Evolutionary conservation across 139 green algal genomes (phyloP).

Genomic region (Micractinium conductrix): DNA sequence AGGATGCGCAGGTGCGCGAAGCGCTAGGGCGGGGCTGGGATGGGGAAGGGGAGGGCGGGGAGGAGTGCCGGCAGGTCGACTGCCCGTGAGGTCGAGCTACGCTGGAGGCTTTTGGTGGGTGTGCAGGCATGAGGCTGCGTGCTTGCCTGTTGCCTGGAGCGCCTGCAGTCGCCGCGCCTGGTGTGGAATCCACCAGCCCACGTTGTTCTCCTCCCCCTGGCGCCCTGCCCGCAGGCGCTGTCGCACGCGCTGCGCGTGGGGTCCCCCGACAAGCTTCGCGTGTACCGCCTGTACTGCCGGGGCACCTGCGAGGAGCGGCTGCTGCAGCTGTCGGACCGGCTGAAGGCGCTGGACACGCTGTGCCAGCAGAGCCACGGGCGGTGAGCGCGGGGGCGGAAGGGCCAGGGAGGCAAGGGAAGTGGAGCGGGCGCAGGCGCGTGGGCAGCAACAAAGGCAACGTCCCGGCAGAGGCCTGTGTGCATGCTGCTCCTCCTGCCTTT

Average conservation of each 20-base stretch:
- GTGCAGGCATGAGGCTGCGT: not conserved
- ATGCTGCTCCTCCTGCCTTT: too few species aligned
- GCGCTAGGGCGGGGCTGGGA: not conserved
- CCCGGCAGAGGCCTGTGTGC: too few species aligned
- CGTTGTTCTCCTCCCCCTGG: not conserved
- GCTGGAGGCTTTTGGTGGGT: too few species aligned
- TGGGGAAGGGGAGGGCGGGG: too few species aligned
- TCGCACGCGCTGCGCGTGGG: slow-evolving; percentile 57
- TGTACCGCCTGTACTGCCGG: slow-evolving; percentile 59
- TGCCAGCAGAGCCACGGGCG: slow-evolving; percentile 51
- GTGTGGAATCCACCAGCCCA: not conserved
- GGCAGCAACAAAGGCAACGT: too few species aligned
- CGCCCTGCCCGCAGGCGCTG: slow-evolving; percentile 41
- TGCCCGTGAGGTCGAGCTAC: too few species aligned
- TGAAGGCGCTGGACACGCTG: slow-evolving; percentile 45
- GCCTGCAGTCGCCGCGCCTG: not conserved
- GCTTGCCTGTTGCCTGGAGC: not conserved
- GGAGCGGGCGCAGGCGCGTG: too few species aligned
- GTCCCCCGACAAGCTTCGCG: slow-evolving; percentile 6
- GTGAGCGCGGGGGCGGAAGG: not conserved
- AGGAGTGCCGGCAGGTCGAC: too few species aligned
- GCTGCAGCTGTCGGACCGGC: slow-evolving; percentile 56
- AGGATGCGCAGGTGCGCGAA: slow-evolving; percentile 61
- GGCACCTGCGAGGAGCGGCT: slow-evolving; percentile 68
- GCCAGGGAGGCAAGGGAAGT: too few species aligned